Conservation (phyloP, 2,329 filamentous ascomycete genomes). For the Pseudocercospora eumusae region DNA sequence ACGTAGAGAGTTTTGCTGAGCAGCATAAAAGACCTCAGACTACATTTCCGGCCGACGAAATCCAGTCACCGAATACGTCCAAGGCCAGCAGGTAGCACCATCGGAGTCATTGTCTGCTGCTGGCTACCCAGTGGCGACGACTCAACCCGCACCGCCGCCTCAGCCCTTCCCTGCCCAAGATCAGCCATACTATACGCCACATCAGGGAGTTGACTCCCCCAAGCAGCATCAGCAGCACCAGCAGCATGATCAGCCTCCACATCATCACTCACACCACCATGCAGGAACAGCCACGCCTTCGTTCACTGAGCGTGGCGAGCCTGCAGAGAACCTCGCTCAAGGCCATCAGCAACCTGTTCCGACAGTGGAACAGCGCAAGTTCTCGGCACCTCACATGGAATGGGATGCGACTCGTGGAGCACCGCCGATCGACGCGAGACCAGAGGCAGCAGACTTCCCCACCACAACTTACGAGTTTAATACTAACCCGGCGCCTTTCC, state of each 20-base stretch:
- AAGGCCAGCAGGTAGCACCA: slow-evolving; percentile 1
- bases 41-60: slow-evolving; percentile 26
- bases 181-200: slow-evolving; percentile 5
- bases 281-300: slow-evolving; percentile 33
- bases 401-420: slow-evolving; percentile 65
- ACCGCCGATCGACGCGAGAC: slow-evolving; percentile 66
- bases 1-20: slow-evolving; percentile 15
- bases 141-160: slow-evolving; percentile 26
- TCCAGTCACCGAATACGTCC: slow-evolving; percentile 15
- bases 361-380: slow-evolving; percentile 52
- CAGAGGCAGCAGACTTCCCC: slow-evolving; percentile 84
- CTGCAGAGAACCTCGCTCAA: slow-evolving; percentile 48
- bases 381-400: slow-evolving; percentile 59
- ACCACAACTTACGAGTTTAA: slow-evolving; percentile 81
- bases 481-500: slow-evolving; percentile 70
- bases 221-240: slow-evolving; percentile 3
- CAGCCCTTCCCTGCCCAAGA: slow-evolving; percentile 3
- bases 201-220: neutral
- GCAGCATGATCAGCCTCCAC: slow-evolving; percentile 11
- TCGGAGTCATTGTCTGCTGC: slow-evolving; percentile 29
- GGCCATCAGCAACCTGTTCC: slow-evolving; percentile 47
- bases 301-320: slow-evolving; percentile 47
- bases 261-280: slow-evolving; percentile 18
- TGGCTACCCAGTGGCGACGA: slow-evolving; percentile 32
- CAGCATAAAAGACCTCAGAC: slow-evolving; percentile 19